Evolutionary conservation across 257 asterid species (phyloP), one percentile per base, ranked within the genome.

Genomic region (Gentiana dahurica): DNA sequence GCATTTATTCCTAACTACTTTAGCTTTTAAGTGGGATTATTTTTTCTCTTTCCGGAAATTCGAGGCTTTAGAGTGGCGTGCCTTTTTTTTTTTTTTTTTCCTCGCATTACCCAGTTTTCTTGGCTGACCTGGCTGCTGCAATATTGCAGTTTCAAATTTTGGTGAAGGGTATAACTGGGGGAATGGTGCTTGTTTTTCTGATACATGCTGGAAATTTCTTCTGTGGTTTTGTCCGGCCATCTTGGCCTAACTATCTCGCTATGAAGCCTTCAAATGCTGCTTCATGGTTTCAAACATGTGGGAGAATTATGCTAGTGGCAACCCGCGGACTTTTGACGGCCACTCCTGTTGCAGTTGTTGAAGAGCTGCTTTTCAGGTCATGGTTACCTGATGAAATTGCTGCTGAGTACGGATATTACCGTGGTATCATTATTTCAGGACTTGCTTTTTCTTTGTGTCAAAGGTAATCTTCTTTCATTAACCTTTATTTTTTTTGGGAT

Each of bases 351-450:
- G 84, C 97, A 51, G 59, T 64, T 49, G 94, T 85, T 61, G 97
- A 92, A 79, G 98, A 88, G 68, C 70, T 83, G 70, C 80, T 92
- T 68, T 92, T 92, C 62, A 67, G 95, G 65, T 83, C 97, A 64
- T 92, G 97, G 98, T 68, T 92, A 78, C 93, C 95, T 58, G 84
- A 83, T 69, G 98, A 92, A 80, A 83, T 92, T 61, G 83, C 87
- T 64, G 72, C 72, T 43, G 98, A 92, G 78, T 78, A 67, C 54
- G 98, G 98, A 59, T 80, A 77, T 74, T 72, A 80, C 67, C 83
- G 61, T 15, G 97, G 93, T 75, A 60, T 92, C 57, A 8, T 85
- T 65, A 57, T 88, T 70, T 88, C 98, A 4, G 98, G 90, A 57
- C 80, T 92, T 55, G 64, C 59, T 49, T 92, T 83, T 80, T 87